phyloP scores from a whole-genome alignment of 768 basidiomycete species.

The Termitomyces sp. region DNA sequence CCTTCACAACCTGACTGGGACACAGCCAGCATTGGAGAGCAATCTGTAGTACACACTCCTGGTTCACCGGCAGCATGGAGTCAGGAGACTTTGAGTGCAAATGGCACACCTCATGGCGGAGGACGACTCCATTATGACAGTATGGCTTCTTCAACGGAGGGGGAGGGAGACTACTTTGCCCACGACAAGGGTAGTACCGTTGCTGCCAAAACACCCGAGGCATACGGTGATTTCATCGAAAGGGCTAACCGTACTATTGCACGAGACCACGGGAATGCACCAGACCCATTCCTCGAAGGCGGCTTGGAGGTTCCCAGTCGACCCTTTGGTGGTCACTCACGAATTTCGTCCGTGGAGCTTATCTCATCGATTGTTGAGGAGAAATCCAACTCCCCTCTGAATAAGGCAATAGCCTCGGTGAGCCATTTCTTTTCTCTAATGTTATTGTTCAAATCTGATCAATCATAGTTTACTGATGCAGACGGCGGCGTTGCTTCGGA shows the following conservation, averaged over 20 bases:
- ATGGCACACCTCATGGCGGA: constrained; percentile 23
- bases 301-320: constrained; percentile 45
- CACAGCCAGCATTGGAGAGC: constrained; percentile 46
- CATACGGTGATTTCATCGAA: constrained; percentile 77
- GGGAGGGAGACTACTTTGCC: constrained; percentile 48
- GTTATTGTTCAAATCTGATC: constrained; percentile 4
- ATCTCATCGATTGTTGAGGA: constrained; percentile 90
- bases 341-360: constrained; percentile 83
- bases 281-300: constrained; percentile 83
- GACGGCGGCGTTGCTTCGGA: constrained; percentile 89
- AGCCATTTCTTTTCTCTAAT: constrained; percentile 15
- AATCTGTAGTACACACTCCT: constrained; percentile 33
- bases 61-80: constrained; percentile 63
- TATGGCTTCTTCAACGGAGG: constrained; percentile 43
- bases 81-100: constrained; percentile 47
- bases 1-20: constrained; percentile 80
- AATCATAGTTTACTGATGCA: constrained; percentile 80
- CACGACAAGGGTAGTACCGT: constrained; percentile 26
- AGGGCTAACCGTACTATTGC: constrained; percentile 82
- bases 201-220: constrained; percentile 27
- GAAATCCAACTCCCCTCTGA: constrained; percentile 84
- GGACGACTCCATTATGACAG: constrained; percentile 35
- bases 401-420: constrained; percentile 89
- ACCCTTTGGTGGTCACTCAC: constrained; percentile 79
- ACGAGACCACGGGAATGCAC: constrained; percentile 67